Base-by-base conservation (phyloP, 129 eudicot species). In the Helianthus tuberosus region DNA sequence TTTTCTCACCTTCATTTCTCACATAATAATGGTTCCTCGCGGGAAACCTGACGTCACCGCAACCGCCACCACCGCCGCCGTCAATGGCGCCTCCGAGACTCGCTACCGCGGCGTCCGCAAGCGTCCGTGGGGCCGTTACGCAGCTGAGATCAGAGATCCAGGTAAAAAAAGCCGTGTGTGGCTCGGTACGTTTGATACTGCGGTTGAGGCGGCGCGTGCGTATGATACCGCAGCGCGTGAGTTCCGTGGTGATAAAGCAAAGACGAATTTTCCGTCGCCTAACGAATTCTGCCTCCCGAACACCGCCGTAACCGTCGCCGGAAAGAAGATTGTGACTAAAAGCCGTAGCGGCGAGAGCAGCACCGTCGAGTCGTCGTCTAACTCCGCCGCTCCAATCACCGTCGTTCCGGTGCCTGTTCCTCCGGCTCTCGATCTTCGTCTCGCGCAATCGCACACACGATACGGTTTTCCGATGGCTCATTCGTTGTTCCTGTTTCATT, bases 141-240 rank as follows among this genome's bases (percentile, higher is more conserved):
- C 92, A 1, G 92, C 92, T 8, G 92, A 87, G 85, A 87, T 87
- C 62, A 79, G 91, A 16, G 91, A 87, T 78, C 91, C 91, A 0
- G 77, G 77, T 6, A 87, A 81, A 75, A 87, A 84, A 70, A 87
- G 84, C 77, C 91, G 91, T 32, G 91, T 87, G 2, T 87, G 91
- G 91, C 79, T 87, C 0, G 91, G 88, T 4, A 87, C 88, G n/a
- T 85, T 82, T 50, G 89, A 85, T 66, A 73, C 87, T 4, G 86
- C 86, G 0, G 83, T 68, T n/a, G 85, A 80, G 57, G 85, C 88
- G 64, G 88, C 88, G 62, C 88, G 85, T 76, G 85, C 85, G 6
- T 81, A 84, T 49, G 83, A 84, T 16, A 4, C 85, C 6, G 92
- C 89, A 15, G 92, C 87, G 0, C 79, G 89, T 1, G 85, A 79